Conservation (phyloP, 2,329 filamentous ascomycete species). For the Orbilia brochopaga region DNA sequence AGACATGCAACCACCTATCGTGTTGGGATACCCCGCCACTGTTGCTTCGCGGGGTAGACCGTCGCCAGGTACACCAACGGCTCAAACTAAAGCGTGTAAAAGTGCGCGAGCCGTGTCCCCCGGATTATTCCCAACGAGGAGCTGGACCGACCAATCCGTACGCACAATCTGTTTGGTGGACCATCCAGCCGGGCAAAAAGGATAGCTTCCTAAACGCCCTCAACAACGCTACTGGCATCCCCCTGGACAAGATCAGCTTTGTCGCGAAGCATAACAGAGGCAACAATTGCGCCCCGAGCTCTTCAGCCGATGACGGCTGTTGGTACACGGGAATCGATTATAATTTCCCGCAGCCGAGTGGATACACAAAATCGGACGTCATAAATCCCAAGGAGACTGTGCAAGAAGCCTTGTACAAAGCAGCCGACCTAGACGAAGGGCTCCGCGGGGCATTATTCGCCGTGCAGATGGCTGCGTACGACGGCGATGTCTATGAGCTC, state of each 20-base stretch:
- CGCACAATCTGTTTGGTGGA: conserved; percentile 49
- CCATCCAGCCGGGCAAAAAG: conserved; percentile 20
- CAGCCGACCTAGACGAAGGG: conserved; percentile 34
- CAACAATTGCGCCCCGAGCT: neutral
- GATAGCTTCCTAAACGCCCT: conserved; percentile 52
- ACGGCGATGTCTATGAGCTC: conserved; percentile 36
- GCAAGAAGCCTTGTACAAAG: conserved; percentile 28
- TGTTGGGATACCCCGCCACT: neutral
- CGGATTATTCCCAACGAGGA: conserved; percentile 50
- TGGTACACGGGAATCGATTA: conserved; percentile 40
- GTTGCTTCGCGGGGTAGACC: no score
- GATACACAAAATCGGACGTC: conserved; percentile 39
- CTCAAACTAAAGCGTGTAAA: no score
- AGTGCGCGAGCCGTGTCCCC: conserved; percentile 39
- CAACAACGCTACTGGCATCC: conserved; percentile 50
- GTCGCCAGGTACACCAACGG: no score
- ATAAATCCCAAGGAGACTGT: conserved; percentile 53
- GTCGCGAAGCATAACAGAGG: conserved; percentile 29
- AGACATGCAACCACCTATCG: conserved; percentile 4
- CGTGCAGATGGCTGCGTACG: conserved; percentile 9
- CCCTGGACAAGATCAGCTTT: conserved; percentile 53
- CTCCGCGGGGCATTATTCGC: conserved; percentile 24
- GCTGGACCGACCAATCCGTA: conserved; percentile 37
- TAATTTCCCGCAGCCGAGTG: conserved; percentile 45
- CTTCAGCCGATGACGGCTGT: conserved; percentile 34